These are phyloP conservation scores for Clohesyomyces aquaticus DNA, from an alignment of 495 filamentous ascomycete species.

Conservation along the genomic window DNA sequence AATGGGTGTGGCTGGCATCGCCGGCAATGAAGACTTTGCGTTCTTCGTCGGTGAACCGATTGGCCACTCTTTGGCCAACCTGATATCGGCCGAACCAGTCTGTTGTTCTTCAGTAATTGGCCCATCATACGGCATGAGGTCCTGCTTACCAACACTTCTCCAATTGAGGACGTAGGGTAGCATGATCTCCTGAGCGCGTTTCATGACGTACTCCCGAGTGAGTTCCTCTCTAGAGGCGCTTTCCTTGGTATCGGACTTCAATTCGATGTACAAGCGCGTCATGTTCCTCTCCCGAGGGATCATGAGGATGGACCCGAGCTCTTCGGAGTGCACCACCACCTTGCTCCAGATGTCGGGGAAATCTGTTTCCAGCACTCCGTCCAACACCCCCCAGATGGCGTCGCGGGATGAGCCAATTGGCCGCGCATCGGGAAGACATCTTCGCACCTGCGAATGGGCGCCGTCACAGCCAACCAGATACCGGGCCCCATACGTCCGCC, in stretches of 20 bases:
- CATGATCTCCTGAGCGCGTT: constrained; percentile 67
- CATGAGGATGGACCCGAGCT: constrained; percentile 72
- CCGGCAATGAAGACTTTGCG: constrained; percentile 41
- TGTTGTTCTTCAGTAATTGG: constrained; percentile 1
- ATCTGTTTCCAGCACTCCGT: constrained; percentile 73
- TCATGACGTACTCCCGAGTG: constrained; percentile 69
- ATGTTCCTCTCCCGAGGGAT: constrained; percentile 76
- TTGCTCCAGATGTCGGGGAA: constrained; percentile 80
- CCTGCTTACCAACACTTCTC: constrained; percentile 55
- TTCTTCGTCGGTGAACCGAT: constrained; percentile 34
- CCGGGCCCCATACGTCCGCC: constrained; percentile 23
- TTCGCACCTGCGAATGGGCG: constrained; percentile 55
- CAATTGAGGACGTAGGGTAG: constrained; percentile 70
- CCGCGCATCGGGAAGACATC: constrained; percentile 64
- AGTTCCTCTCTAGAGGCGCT: constrained; percentile 64
- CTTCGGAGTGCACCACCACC: constrained; percentile 65
- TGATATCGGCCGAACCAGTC: constrained; percentile 73
- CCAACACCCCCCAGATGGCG: constrained; percentile 77
- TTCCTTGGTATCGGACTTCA: constrained; percentile 67
- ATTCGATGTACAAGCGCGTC: constrained; percentile 76
- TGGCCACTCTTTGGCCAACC: constrained; percentile 45
- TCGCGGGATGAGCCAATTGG: constrained; percentile 65
- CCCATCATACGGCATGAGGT: neutral
- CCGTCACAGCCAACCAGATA: constrained; percentile 45
- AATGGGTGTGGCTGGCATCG: constrained; percentile 42